Conservation (phyloP, 2,329 filamentous ascomycete genomes). For the Pseudogymnoascus sp. region DNA sequence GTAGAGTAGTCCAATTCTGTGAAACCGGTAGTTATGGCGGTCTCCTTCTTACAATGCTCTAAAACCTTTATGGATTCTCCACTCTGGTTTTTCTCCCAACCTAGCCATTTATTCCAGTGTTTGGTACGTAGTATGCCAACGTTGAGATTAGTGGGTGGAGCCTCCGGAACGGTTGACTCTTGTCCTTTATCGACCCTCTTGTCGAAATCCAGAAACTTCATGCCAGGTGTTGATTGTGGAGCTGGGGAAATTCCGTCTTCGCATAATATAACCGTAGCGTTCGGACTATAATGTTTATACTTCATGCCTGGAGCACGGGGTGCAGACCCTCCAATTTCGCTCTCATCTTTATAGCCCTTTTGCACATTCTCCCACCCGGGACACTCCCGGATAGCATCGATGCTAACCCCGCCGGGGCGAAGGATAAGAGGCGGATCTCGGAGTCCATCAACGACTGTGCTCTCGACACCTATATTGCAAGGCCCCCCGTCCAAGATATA, state of each 20-base stretch:
- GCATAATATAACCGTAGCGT: conserved; percentile 76
- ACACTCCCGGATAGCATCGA: conserved; percentile 67
- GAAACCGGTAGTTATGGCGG: background rate
- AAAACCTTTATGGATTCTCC: background rate
- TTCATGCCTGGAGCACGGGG: conserved; percentile 96
- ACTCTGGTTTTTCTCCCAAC: conserved; percentile 11
- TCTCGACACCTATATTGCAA: conserved; percentile 87
- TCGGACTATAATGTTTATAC: conserved; percentile 94
- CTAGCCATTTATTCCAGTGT: conserved; percentile 27
- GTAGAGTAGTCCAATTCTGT: background rate
- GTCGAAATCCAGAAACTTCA: background rate
- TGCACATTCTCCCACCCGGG: conserved; percentile 73
- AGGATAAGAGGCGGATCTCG: conserved; percentile 73
- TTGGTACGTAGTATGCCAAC: conserved; percentile 35
- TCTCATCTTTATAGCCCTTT: conserved; percentile 71
- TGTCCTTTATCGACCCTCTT: too few species aligned
- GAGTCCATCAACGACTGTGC: conserved; percentile 90
- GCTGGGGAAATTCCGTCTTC: conserved; percentile 39
- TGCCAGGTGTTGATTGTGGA: background rate
- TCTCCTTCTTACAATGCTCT: background rate
- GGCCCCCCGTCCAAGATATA: conserved; percentile 82
- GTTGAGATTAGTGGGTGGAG: conserved; percentile 10
- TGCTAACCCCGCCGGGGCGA: conserved; percentile 76
- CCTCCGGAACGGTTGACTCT: background rate
- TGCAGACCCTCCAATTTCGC: conserved; percentile 53